These are phyloP conservation scores for Hypericum androsaemum DNA, from an alignment of 345 rosid species.

Conservation along the genomic window DNA sequence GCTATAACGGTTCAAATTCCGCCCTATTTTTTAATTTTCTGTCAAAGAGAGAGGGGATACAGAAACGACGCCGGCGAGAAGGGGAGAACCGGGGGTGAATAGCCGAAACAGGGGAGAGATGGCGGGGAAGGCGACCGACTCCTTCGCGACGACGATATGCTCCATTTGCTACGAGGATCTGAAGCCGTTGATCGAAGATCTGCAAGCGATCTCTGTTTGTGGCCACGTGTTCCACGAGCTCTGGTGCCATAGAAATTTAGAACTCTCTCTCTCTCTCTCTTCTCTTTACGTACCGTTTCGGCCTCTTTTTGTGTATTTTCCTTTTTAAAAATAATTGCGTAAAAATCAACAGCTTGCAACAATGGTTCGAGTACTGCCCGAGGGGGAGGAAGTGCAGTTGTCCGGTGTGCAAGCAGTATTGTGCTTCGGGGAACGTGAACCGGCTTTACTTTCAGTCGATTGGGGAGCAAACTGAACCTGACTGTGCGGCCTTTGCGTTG, in stretches of 20 bases:
- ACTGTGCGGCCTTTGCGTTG: conserved; percentile 37
- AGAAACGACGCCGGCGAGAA: too few species aligned
- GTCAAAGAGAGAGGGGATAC: too few species aligned
- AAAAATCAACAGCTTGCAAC: conserved; percentile 59
- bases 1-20: too few species aligned
- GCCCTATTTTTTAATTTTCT: too few species aligned
- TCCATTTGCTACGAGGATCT: conserved; percentile 93
- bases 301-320: neutral
- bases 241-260: conserved; percentile 32
- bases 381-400: conserved; percentile 56
- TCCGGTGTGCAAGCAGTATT: conserved; percentile 82
- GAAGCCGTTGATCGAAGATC: conserved; percentile 73
- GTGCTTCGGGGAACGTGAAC: conserved; percentile 31
- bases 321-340: neutral
- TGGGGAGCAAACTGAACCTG: conserved; percentile 43
- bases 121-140: conserved; percentile 1
- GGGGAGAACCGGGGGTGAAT: too few species aligned
- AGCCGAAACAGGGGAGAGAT: too few species aligned
- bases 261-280: neutral
- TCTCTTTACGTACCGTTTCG: too few species aligned
- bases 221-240: conserved; percentile 96
- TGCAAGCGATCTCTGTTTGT: conserved; percentile 72
- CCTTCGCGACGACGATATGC: conserved; percentile 53
- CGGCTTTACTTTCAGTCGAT: conserved; percentile 84
- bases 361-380: conserved; percentile 91